A percentile compares a stretch with the other conserved stretches of the same genome.
phyloP scores from a whole-genome alignment of 1,284 basidiomycete species.

The Sporisorium reilianum region DNA sequence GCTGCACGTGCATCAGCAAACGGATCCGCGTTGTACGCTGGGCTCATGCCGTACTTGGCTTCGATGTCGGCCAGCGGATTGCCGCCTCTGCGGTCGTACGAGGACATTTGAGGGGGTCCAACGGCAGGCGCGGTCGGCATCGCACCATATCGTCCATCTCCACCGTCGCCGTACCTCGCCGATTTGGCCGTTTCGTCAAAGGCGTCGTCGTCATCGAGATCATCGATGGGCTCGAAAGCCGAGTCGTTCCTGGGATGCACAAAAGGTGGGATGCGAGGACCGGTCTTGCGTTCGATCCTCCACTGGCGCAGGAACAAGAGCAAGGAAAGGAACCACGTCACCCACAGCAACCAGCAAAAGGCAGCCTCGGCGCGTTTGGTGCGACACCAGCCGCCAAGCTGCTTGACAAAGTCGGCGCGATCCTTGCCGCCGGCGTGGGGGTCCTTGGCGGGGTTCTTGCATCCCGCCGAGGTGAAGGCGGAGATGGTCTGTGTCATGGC shows the following conservation, averaged over 20 bases:
- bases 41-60: conserved; percentile 52
- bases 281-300: conserved; percentile 62
- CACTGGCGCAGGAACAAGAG: conserved; percentile 61
- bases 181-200: conserved; percentile 39
- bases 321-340: conserved; percentile 50
- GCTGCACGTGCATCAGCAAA: conserved; percentile 36
- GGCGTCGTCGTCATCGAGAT: conserved; percentile 47
- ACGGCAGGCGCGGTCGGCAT: neutral
- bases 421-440: conserved; percentile 56
- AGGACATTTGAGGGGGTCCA: conserved; percentile 20
- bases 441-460: conserved; percentile 59
- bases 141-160: conserved; percentile 29
- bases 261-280: conserved; percentile 63
- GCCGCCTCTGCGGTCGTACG: conserved; percentile 41
- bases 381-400: conserved; percentile 57
- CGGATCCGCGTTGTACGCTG: conserved; percentile 28
- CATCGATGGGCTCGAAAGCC: conserved; percentile 60
- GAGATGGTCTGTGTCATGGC: conserved; percentile 61
- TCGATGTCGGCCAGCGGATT: conserved; percentile 56
- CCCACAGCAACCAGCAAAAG: conserved; percentile 62
- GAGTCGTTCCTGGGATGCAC: conserved; percentile 59
- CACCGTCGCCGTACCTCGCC: conserved; percentile 47
- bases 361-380: conserved; percentile 62
- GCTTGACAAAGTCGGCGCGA: conserved; percentile 44
- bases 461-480: conserved; percentile 55